Evolutionary conservation across 495 filamentous ascomycete genomes (phyloP).

Genomic region (Xylaria scruposa): DNA sequence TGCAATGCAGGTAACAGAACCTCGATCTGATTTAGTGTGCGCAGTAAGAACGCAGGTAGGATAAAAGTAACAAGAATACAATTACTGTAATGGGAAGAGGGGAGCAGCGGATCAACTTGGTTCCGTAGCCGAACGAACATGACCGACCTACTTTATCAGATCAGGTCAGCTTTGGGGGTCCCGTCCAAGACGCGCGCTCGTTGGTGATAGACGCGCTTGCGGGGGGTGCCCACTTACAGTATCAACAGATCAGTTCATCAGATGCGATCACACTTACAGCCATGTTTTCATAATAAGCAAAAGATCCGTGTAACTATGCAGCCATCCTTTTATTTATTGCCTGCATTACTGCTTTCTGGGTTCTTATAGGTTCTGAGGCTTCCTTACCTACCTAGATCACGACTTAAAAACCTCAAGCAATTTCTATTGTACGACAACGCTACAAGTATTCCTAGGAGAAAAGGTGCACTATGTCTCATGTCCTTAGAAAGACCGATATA

Average conservation of each 20-base stretch:
- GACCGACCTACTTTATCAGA: not conserved
- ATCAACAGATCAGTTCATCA: not conserved
- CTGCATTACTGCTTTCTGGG: not conserved
- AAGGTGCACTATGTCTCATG: not conserved
- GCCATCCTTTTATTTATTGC: not conserved
- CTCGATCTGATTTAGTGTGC: slow-evolving; percentile 1
- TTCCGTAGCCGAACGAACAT: slow-evolving; percentile 9
- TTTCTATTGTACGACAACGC: not conserved
- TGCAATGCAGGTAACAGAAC: slow-evolving; percentile 19
- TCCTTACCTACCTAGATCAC: not conserved
- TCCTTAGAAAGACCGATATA: not conserved
- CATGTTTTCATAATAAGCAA: not conserved
- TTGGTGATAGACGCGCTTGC: not conserved
- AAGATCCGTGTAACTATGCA: not conserved
- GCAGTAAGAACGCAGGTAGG: not conserved
- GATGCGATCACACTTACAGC: not conserved
- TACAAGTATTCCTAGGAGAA: not conserved
- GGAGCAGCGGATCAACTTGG: slow-evolving; percentile 14
- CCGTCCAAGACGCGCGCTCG: not conserved
- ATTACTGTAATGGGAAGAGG: not conserved
- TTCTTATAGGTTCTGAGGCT: not conserved
- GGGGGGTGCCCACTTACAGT: not conserved
- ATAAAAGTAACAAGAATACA: not conserved
- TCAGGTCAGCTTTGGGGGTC: no score
- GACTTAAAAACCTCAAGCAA: not conserved